Conservation (phyloP, 495 filamentous ascomycete species). For the Penicillium manginii region DNA sequence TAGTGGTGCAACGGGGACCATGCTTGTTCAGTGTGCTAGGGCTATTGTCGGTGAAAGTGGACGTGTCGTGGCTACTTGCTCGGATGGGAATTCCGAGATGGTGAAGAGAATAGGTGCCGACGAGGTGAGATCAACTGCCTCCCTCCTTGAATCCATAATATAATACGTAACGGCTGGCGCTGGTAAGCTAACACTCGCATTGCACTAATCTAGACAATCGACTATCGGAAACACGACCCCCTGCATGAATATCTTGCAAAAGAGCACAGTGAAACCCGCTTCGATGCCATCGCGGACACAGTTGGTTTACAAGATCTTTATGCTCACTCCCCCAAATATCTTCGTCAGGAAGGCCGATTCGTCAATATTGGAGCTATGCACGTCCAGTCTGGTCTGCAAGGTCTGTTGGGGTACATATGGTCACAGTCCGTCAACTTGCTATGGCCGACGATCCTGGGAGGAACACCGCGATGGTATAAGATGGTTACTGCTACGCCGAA, state of each 20-base stretch:
- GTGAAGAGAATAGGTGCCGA: background rate
- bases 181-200: too few species aligned
- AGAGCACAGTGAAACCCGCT: conserved; percentile 1
- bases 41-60: background rate
- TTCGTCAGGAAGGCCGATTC: background rate
- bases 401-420: background rate
- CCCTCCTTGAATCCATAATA: too few species aligned
- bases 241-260: background rate
- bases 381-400: background rate
- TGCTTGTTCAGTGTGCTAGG: background rate
- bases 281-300: conserved; percentile 5
- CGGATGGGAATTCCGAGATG: background rate
- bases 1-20: background rate
- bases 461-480: background rate
- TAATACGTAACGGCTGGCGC: too few species aligned
- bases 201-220: background rate
- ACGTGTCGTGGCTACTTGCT: background rate
- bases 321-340: background rate
- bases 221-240: background rate
- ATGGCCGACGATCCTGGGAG: background rate
- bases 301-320: conserved; percentile 3
- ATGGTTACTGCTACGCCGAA: background rate
- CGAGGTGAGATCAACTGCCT: background rate
- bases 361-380: conserved; percentile 9
- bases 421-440: background rate